phyloP scores from a whole-genome alignment of 495 filamentous ascomycete species.

The Hypoxylon trugodes region DNA sequence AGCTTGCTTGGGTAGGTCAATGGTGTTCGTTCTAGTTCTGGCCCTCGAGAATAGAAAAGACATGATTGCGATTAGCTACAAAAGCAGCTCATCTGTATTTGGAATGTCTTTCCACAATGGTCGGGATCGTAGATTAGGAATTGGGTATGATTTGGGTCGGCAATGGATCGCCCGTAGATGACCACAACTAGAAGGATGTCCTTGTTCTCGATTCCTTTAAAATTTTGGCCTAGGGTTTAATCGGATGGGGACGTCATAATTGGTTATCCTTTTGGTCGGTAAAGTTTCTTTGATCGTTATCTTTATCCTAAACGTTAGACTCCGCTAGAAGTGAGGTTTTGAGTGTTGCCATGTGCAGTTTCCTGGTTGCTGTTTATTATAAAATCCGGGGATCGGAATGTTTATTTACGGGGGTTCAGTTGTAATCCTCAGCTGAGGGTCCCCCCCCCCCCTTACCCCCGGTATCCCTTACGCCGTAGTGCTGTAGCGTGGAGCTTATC shows the following conservation, averaged over 20 bases:
- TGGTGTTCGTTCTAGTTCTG: conserved; percentile 63
- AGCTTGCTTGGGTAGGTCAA: conserved; percentile 61
- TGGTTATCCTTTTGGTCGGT: background rate
- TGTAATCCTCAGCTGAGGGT: conserved; percentile 23
- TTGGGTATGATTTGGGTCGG: conserved; percentile 6
- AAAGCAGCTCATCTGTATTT: conserved; percentile 12
- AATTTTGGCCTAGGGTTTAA: conserved; percentile 7
- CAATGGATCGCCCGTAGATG: background rate
- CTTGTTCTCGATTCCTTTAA: background rate
- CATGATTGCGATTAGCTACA: conserved; percentile 60
- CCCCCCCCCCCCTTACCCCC: no score
- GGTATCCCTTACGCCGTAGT: no score
- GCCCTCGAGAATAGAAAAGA: conserved; percentile 90
- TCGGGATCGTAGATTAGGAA: conserved; percentile 3
- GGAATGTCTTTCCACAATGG: background rate
- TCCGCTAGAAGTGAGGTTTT: conserved; percentile 21
- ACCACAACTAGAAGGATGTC: background rate
- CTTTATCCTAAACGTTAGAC: conserved; percentile 19
- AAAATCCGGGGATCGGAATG: conserved; percentile 43
- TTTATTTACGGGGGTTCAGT: conserved; percentile 42
- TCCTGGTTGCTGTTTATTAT: conserved; percentile 39
- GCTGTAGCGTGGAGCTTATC: background rate
- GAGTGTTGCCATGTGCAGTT: conserved; percentile 32
- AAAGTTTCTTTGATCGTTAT: conserved; percentile 1
- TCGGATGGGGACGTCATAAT: conserved; percentile 19